These are phyloP conservation scores for Penicillium sp. DNA, from an alignment of 2,329 filamentous ascomycete genomes.

Conservation along the genomic window DNA sequence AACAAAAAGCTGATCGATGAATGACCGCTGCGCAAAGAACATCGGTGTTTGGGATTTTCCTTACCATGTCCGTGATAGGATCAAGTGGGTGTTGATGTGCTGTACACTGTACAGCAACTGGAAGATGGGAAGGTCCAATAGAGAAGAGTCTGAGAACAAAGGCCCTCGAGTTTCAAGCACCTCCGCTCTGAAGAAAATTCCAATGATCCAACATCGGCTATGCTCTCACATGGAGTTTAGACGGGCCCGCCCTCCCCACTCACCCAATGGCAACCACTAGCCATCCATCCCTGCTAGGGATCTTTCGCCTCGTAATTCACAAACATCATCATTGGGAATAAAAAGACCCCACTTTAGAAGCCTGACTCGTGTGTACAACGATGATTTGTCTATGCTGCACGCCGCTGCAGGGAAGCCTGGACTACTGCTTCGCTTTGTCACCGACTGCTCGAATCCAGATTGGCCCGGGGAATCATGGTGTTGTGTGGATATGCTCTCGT, in stretches of 20 bases:
- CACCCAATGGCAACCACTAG: neutral
- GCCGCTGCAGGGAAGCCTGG: slow-evolving; percentile 26
- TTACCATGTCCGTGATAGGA: slow-evolving; percentile 1
- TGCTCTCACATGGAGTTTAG: neutral
- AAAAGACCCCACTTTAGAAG: slow-evolving; percentile 25
- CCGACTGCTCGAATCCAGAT: slow-evolving; percentile 22
- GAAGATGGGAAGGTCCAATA: neutral
- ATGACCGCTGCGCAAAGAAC: slow-evolving; percentile 17
- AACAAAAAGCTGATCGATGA: slow-evolving; percentile 28
- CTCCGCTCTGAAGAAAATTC: neutral
- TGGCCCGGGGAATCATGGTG: slow-evolving; percentile 10
- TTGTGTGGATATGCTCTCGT: slow-evolving; percentile 10
- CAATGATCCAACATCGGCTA: slow-evolving; percentile 5
- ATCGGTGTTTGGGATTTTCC: slow-evolving; percentile 23
- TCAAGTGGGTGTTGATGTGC: neutral
- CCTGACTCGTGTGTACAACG: slow-evolving; percentile 31
- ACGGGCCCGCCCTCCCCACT: neutral
- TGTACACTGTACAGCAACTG: neutral
- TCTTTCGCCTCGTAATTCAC: slow-evolving; percentile 26
- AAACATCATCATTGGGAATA: slow-evolving; percentile 25
- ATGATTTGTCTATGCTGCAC: slow-evolving; percentile 29
- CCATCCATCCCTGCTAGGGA: slow-evolving; percentile 10
- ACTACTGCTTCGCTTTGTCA: slow-evolving; percentile 23
- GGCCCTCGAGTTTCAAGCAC: neutral
- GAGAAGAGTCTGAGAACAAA: neutral